Base-by-base conservation (phyloP, 2,329 filamentous ascomycete genomes). In the Madurella mycetomatis region DNA sequence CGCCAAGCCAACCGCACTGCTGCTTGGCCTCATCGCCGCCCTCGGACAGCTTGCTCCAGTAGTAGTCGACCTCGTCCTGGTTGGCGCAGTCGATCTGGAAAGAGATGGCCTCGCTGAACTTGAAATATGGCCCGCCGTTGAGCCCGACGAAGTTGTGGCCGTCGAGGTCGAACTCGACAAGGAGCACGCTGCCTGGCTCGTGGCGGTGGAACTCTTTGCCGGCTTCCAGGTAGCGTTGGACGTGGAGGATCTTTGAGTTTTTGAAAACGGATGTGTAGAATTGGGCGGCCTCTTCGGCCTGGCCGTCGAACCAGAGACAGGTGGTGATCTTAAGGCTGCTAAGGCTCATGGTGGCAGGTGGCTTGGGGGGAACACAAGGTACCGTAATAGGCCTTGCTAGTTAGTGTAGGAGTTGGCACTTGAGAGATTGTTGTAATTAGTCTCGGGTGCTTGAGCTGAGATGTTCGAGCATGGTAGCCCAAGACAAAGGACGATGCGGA, bases 61-160 rank as follows among this genome's bases (percentile, higher is more conserved):
- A 77, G 58, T 75, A 69, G 54, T 79, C 75, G 18, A 79, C 66
- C 60, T 79, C 75, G 0, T 63, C 71, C 64, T 78, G 76, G 61
- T 72, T 65, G 42, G 70, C 68, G 66, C 75, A 77, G 46, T 70
- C 65, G 61, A 78, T 66, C 62, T 72, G 69, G 62, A 78, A 70
- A 1, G 72, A 75, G 17, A 76, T 61, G 37, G 75, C 72, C 32
- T 69, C 67, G 59, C 54, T 73, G 62, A 72, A 72, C 18, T 67
- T 67, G 67, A 70, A 73, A 2, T 66, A 53, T 4, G 71, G 68
- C 1, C 74, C 74, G 53, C 75, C 75, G 57, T 78, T 77, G 39
- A 77, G 66, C 2, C 65, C 70, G 18, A 72, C 67, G 59, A 75
- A 77, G 5, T 59, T 61, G 17, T 69, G 67, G 15, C 72, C 72